phyloP scores from a whole-genome alignment of 805 yeast genomes.

The Brettanomyces sp. region DNA sequence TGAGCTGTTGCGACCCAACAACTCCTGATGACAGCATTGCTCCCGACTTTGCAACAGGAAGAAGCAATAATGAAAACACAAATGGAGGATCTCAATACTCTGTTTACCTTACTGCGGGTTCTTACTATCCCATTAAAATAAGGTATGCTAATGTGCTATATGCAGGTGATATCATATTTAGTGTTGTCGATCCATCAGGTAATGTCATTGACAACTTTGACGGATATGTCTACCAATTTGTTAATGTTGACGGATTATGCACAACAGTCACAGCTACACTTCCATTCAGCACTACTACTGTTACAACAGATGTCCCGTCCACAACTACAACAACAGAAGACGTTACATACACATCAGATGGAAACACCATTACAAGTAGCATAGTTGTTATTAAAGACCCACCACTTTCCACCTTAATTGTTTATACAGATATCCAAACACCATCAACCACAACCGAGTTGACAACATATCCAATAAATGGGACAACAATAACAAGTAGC shows the following conservation, averaged over 20 bases:
- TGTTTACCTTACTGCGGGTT: constrained; percentile 9
- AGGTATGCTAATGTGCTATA: constrained; percentile 9
- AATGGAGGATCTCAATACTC: constrained; percentile 3
- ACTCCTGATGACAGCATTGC: constrained; percentile 1
- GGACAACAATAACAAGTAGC: no score
- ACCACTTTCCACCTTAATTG: no score
- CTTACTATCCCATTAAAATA: constrained; percentile 12
- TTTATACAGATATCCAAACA: no score
- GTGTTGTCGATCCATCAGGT: constrained; percentile 9
- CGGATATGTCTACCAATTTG: not conserved
- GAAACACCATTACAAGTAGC: no score
- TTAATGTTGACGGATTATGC: not conserved
- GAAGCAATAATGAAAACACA: constrained; percentile 1
- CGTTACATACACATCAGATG: not conserved
- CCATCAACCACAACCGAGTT: no score
- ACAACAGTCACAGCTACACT: not conserved
- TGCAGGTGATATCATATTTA: constrained; percentile 6
- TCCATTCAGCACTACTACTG: constrained; percentile 1
- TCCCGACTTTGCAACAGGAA: constrained; percentile 7
- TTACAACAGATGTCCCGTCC: not conserved
- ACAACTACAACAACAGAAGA: not conserved
- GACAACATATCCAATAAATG: no score
- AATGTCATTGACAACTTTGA: not conserved
- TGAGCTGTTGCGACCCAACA: constrained; percentile 24
- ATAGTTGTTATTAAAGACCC: no score